Conservation (phyloP, 139 green algal genomes). For the Coccomyxa sp. region DNA sequence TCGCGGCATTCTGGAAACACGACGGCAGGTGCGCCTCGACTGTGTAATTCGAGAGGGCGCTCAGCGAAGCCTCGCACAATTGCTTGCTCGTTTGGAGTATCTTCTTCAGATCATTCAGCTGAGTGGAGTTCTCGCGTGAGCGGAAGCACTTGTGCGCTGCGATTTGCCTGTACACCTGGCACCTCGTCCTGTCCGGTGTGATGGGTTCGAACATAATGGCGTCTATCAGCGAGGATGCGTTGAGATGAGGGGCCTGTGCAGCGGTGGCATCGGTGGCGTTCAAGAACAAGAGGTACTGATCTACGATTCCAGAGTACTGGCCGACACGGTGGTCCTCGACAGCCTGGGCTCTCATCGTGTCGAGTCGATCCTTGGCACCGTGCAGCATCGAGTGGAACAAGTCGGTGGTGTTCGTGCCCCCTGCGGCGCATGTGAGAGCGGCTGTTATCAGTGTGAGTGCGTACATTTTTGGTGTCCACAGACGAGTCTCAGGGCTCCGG, state of each 20-base stretch:
- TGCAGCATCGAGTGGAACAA: neutral
- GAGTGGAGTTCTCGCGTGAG: neutral
- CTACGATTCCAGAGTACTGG: neutral
- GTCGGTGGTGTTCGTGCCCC: neutral
- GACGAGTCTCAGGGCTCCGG: neutral
- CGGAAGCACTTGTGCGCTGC: neutral
- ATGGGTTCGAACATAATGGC: neutral
- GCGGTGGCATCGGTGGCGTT: neutral
- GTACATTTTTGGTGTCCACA: neutral
- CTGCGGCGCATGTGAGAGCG: neutral
- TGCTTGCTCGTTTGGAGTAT: neutral
- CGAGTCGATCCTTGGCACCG: neutral
- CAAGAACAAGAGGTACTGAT: neutral
- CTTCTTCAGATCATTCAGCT: conserved; percentile 1
- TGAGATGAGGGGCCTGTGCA: neutral
- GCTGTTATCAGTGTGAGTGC: neutral
- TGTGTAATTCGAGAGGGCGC: neutral
- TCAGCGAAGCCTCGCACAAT: neutral
- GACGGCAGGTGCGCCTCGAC: neutral
- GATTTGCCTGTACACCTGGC: neutral
- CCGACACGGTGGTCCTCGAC: neutral
- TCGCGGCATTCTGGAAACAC: neutral
- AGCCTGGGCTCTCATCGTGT: neutral
- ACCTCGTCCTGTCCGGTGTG: neutral
- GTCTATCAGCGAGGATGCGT: neutral